Conservation (phyloP, 1,284 basidiomycete genomes). For the Fomitiporia mediterranea region DNA sequence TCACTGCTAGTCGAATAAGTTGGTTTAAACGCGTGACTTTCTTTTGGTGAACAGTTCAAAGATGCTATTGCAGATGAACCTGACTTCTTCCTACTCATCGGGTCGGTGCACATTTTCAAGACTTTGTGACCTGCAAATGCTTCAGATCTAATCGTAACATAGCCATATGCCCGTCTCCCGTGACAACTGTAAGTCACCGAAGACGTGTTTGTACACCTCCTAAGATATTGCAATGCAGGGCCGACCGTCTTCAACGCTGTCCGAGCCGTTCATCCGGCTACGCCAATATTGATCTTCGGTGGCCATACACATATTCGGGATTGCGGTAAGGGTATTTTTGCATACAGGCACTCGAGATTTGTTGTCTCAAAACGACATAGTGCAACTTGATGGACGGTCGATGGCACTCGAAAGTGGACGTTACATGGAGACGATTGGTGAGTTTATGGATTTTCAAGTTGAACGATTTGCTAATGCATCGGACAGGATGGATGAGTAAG, state of each 20-base stretch:
- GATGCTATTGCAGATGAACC: constrained; percentile 78
- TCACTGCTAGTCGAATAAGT: constrained; percentile 17
- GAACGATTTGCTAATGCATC: not conserved
- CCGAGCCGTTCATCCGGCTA: constrained; percentile 62
- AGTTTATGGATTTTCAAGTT: constrained; percentile 21
- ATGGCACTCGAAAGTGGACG: constrained; percentile 77
- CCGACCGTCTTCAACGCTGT: constrained; percentile 70
- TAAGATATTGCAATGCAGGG: constrained; percentile 60
- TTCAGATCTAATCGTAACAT: too few relatives aligned
- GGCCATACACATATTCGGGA: constrained; percentile 49
- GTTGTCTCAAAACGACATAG: constrained; percentile 25
- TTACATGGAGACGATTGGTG: constrained; percentile 85
- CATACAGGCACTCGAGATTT: not conserved
- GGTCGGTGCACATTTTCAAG: too few relatives aligned
- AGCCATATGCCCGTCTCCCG: constrained; percentile 68
- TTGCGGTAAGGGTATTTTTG: constrained; percentile 29
- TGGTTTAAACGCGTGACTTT: not conserved
- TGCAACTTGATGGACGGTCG: constrained; percentile 56
- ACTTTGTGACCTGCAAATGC: too few relatives aligned
- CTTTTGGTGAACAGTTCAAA: constrained; percentile 57
- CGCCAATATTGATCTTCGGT: constrained; percentile 79
- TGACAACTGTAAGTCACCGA: too few relatives aligned
- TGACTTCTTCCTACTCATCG: constrained; percentile 74
- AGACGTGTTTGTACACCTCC: constrained; percentile 77
- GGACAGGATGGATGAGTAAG: constrained; percentile 50